Evolutionary conservation across 73 alveolate genomes (phyloP).

Genomic region (Paramecium bursaria): DNA sequence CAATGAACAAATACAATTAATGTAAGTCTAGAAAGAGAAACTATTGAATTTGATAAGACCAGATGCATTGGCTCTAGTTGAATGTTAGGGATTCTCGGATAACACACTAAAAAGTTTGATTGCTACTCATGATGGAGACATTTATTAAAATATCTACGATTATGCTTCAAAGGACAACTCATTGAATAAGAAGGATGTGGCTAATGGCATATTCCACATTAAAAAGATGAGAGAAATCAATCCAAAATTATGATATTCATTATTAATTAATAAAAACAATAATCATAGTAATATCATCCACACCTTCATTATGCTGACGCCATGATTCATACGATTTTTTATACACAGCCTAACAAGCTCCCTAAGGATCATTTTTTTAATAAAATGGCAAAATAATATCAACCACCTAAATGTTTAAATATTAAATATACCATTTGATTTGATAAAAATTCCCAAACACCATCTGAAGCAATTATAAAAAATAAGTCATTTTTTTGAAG

Average conservation of each 20-base stretch:
- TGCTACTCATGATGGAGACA: constrained; percentile 50
- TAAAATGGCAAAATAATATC: constrained; percentile 30
- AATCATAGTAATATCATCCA: constrained; percentile 40
- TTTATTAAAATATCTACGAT: constrained; percentile 21
- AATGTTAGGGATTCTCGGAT: constrained; percentile 56
- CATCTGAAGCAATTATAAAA: constrained; percentile 37
- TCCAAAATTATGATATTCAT: neutral
- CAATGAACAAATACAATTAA: neutral
- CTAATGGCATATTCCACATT: neutral
- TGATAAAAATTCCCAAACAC: constrained; percentile 6
- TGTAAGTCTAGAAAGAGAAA: neutral
- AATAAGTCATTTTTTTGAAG: constrained; percentile 2
- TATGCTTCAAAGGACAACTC: constrained; percentile 53
- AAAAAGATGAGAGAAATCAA: neutral
- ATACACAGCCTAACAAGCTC: constrained; percentile 17
- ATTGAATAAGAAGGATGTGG: neutral
- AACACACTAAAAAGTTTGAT: constrained; percentile 61
- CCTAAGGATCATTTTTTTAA: constrained; percentile 32
- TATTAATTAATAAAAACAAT: neutral
- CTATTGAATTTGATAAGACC: neutral
- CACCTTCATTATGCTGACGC: neutral
- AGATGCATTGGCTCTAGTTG: constrained; percentile 44
- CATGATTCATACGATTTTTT: constrained; percentile 13
- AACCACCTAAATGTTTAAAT: constrained; percentile 8
- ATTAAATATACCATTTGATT: neutral